Evolutionary conservation across 2,329 filamentous ascomycete species (phyloP), one percentile per base, ranked within the genome.

Genomic region (Alternaria gaisen): DNA sequence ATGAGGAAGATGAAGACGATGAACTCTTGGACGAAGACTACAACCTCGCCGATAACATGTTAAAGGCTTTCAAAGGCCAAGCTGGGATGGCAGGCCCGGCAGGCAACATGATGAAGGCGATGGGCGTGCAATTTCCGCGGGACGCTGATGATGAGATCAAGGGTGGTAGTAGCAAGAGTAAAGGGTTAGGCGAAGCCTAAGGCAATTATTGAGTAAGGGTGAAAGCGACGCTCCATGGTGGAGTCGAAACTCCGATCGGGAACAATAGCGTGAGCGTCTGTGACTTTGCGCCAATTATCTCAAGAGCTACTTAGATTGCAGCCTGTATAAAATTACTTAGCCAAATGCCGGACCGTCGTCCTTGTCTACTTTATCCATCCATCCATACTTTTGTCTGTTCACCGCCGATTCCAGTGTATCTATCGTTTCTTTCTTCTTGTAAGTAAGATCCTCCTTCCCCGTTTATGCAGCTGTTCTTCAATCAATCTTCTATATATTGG

Each of bases 41-140:
- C 68, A 94, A 95, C 63, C 83, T 99, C 24, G 93, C 92, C 18
- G 93, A 91, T 77, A 98, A 98, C 72, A 83, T 99, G 56, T 83
- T 99, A 1, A 93, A 97, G 77, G 94, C 92, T 70, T 94, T 99
- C 80, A 96, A 97, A 74, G 90, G 91, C 16, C 94, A 98, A 77
- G 92, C 84, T 18, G 95, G 95, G 12, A 87, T 91, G 83, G 85
- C 92, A 32, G 95, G 95, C 0, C 95, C 95, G 1, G 91, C 91
- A 2, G 89, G 94, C 1, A 98, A 97, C 75, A 82, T 99, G 61
- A 85, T 99, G 72, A 90, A 89, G 7, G 86, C 96, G 80, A 91
- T 98, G 90, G 93, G 93, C 0, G 83, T 97, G 66, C 85, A 87
- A 41, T 82, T 97, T 60, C 94, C 94, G 0, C 85, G 91, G 61